phyloP scores from a whole-genome alignment of 164 flowering plant genomes.

The Berberis thunbergii region DNA sequence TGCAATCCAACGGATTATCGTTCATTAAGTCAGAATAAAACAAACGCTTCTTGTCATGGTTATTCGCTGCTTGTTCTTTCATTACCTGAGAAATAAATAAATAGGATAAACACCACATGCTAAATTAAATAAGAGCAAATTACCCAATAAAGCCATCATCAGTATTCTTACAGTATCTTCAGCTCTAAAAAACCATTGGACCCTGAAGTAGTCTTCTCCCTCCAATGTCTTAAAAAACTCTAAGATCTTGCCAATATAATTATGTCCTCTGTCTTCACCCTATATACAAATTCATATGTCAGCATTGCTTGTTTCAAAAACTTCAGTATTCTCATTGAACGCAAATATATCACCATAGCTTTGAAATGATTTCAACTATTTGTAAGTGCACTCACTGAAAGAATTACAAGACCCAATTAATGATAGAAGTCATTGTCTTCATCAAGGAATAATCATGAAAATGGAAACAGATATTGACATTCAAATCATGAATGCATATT shows the following conservation, averaged over 20 bases:
- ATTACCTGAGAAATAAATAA: constrained; percentile 45
- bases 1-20: constrained; percentile 79
- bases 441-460: too few species aligned
- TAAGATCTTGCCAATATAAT: constrained; percentile 63
- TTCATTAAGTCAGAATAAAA: constrained; percentile 75
- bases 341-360: too few species aligned
- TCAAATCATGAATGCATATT: too few species aligned
- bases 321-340: too few species aligned
- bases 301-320: constrained; percentile 3
- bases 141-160: neutral
- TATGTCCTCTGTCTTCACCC: constrained; percentile 53
- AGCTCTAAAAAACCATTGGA: constrained; percentile 87
- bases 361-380: too few species aligned
- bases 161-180: constrained; percentile 65
- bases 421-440: too few species aligned
- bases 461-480: too few species aligned
- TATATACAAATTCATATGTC: constrained; percentile 21
- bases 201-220: constrained; percentile 62
- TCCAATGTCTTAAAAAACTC: constrained; percentile 76
- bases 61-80: constrained; percentile 37
- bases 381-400: too few species aligned
- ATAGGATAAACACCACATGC: constrained; percentile 7
- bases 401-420: too few species aligned
- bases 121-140: constrained; percentile 3
- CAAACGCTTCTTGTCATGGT: constrained; percentile 75